A percentile compares a stretch with the other conserved stretches of the same genome.
Evolutionary conservation across 2,329 filamentous ascomycete genomes (phyloP).

Genomic region (Myotisia sp.): DNA sequence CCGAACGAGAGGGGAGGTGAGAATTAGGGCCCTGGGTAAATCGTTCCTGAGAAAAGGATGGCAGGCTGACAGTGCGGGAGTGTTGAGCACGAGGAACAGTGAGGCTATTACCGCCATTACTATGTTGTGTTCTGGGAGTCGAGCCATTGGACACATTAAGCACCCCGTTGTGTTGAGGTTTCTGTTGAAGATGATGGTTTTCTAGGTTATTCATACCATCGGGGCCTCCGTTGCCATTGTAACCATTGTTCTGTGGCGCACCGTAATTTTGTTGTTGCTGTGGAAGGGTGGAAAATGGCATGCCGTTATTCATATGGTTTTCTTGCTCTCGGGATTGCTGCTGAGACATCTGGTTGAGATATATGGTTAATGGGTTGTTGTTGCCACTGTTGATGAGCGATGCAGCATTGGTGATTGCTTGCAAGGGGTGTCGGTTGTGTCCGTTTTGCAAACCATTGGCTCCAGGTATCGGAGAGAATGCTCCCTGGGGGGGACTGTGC

Average conservation of each 20-base stretch:
- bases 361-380: constrained; percentile 86
- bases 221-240: constrained; percentile 55
- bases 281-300: constrained; percentile 32
- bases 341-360: constrained; percentile 61
- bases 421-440: constrained; percentile 42
- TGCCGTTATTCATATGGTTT: constrained; percentile 29
- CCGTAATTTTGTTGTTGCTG: constrained; percentile 50
- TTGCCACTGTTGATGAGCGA: constrained; percentile 62
- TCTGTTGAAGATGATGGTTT: constrained; percentile 30
- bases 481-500: constrained; percentile 46
- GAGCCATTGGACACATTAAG: constrained; percentile 37
- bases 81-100: constrained; percentile 44
- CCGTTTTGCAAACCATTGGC: constrained; percentile 42
- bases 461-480: constrained; percentile 39
- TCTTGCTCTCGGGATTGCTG: constrained; percentile 54
- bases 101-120: constrained; percentile 48
- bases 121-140: constrained; percentile 36
- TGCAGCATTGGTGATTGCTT: constrained; percentile 47
- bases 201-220: constrained; percentile 43
- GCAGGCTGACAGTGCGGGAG: constrained; percentile 78
- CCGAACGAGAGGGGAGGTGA: constrained; percentile 22
- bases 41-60: constrained; percentile 50
- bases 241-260: constrained; percentile 53
- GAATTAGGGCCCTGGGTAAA: constrained; percentile 33
- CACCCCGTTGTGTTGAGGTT: constrained; percentile 52